Conservation (phyloP, 2,329 filamentous ascomycete genomes). For the Diaporthe australafricana region DNA sequence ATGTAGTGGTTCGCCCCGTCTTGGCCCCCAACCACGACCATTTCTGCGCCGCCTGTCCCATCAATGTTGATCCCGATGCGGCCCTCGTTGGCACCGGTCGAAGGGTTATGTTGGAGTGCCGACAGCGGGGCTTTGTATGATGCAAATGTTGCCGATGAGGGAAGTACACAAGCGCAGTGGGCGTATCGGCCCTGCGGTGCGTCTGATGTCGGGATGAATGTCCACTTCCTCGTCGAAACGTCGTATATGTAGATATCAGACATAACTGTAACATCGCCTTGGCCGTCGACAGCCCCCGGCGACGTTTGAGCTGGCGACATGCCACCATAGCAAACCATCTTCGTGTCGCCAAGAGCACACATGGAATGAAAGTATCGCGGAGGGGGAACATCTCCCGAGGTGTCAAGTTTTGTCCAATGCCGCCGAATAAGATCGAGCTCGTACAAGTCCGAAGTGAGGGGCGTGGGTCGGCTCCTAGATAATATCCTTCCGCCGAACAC, state of each 20-base stretch:
- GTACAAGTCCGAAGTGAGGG: conserved; percentile 90
- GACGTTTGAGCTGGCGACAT: conserved; percentile 84
- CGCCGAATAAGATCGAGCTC: conserved; percentile 91
- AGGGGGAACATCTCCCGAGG: conserved; percentile 85
- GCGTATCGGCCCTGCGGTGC: conserved; percentile 94
- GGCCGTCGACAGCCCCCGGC: conserved; percentile 64
- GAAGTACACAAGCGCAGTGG: conserved; percentile 92
- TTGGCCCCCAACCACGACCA: conserved; percentile 96
- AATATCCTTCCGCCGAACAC: conserved; percentile 94
- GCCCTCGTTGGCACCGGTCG: conserved; percentile 86
- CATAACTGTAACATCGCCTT: conserved; percentile 93
- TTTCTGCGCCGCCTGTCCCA: conserved; percentile 91
- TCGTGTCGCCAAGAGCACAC: conserved; percentile 92
- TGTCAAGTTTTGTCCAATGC: conserved; percentile 93
- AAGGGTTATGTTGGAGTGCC: conserved; percentile 89
- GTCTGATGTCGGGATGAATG: conserved; percentile 82
- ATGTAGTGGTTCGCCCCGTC: conserved; percentile 99
- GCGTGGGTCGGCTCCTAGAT: conserved; percentile 82
- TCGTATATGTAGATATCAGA: conserved; percentile 98
- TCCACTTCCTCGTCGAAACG: conserved; percentile 85
- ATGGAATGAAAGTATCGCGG: conserved; percentile 98
- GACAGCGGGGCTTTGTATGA: conserved; percentile 86
- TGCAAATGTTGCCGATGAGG: conserved; percentile 87
- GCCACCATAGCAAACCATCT: conserved; percentile 96
- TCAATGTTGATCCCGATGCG: conserved; percentile 90